A percentile compares a stretch with the other conserved stretches of the same genome.
Conservation (phyloP, 78 protist genomes). For the Protostelium mycophagum region DNA sequence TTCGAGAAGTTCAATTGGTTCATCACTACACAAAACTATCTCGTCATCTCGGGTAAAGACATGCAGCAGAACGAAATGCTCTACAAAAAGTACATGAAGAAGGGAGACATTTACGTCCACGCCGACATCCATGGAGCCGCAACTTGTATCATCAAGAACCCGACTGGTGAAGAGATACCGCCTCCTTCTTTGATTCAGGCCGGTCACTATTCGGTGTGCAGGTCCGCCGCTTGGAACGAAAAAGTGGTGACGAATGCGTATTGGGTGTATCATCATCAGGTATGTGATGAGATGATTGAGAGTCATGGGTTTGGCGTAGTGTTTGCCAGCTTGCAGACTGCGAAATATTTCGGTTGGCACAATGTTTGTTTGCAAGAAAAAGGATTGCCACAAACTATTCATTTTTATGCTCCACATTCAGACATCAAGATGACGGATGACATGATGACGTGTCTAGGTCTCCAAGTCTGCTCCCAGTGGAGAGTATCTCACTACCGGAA, state of each 20-base stretch:
- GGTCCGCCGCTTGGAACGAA: conserved; percentile 88
- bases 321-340: no score
- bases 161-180: conserved; percentile 45
- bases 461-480: conserved; percentile 94
- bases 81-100: conserved; percentile 44
- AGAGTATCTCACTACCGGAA: conserved; percentile 89
- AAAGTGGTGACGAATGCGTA: conserved; percentile 82
- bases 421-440: not conserved
- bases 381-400: not conserved
- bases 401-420: not conserved
- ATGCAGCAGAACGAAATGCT: conserved; percentile 92
- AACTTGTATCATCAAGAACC: conserved; percentile 77
- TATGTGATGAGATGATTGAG: no score
- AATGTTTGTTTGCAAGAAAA: no score
- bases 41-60: conserved; percentile 92
- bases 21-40: conserved; percentile 79
- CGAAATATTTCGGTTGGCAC: no score
- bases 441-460: conserved; percentile 40
- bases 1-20: conserved; percentile 98
- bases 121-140: conserved; percentile 93
- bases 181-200: conserved; percentile 75
- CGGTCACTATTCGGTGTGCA: conserved; percentile 69
- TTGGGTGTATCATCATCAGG: conserved; percentile 92
- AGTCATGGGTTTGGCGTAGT: no score
- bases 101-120: conserved; percentile 91